Percentiles rank a stretch among this genome's conserved stretches.
These are phyloP conservation scores for Jatropha multifida DNA, from an alignment of 441 rosid species.

Conservation along the genomic window DNA sequence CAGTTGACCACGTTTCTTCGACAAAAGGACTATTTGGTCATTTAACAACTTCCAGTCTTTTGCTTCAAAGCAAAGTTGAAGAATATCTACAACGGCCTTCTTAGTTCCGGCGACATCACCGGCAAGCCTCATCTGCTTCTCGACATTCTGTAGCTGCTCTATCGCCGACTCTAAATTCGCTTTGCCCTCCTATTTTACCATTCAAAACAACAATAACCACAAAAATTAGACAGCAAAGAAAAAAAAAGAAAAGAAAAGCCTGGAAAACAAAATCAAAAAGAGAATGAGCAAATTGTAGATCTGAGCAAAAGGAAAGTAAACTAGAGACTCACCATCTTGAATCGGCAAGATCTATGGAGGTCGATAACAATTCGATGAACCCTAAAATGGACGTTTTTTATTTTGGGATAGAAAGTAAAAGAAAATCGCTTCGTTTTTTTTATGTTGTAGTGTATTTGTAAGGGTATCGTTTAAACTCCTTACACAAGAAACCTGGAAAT, in stretches of 20 bases:
- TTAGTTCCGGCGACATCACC: conserved; percentile 82
- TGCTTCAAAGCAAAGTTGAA: conserved; percentile 80
- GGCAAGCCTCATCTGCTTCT: conserved; percentile 90
- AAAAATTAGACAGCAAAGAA: background rate
- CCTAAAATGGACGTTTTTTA: conserved; percentile 1
- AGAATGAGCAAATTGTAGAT: conserved; percentile 23
- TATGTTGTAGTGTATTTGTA: background rate
- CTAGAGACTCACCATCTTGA: conserved; percentile 20
- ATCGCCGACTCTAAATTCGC: conserved; percentile 60
- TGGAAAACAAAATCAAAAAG: background rate
- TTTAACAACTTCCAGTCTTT: conserved; percentile 85
- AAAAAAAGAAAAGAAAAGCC: no score
- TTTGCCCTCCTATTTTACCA: conserved; percentile 52
- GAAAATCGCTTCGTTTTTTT: background rate
- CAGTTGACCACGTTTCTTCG: conserved; percentile 94
- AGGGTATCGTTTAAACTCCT: conserved; percentile 8
- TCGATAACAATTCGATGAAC: conserved; percentile 2
- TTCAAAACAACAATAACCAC: conserved; percentile 13
- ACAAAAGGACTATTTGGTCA: conserved; percentile 76
- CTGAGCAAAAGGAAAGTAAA: background rate
- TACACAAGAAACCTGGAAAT: conserved; percentile 10
- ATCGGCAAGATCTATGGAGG: conserved; percentile 3
- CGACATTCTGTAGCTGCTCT: conserved; percentile 79
- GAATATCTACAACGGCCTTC: conserved; percentile 74
- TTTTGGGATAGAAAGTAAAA: background rate